Evolutionary conservation across 345 rosid species (phyloP).

Genomic region (Eucalyptus curtisii): DNA sequence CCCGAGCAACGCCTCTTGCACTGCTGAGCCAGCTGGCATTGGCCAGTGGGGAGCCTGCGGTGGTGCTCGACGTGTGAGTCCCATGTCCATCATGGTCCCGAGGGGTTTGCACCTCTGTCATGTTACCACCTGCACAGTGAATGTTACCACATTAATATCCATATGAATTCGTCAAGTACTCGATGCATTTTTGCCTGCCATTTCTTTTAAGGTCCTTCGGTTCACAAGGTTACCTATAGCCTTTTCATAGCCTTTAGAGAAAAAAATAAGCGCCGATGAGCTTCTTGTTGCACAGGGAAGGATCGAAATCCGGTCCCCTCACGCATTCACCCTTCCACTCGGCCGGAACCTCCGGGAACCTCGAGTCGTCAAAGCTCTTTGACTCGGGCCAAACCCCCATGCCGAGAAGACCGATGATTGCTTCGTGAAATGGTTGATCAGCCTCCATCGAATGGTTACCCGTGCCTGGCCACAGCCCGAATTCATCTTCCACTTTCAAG

Average conservation of each 20-base stretch:
- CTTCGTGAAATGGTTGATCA: slow-evolving; percentile 7
- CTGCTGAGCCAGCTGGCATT: slow-evolving; percentile 65
- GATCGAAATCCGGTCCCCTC: slow-evolving; percentile 47
- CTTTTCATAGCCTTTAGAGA: slow-evolving; percentile 50
- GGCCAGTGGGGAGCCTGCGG: slow-evolving; percentile 53
- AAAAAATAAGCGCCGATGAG: slow-evolving; percentile 74
- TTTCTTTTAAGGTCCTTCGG: background rate
- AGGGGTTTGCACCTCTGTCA: slow-evolving; percentile 41
- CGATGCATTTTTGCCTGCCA: background rate
- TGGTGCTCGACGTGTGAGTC: slow-evolving; percentile 67
- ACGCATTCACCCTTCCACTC: slow-evolving; percentile 69
- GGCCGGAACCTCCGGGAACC: slow-evolving; percentile 51
- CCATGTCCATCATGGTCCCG: slow-evolving; percentile 75
- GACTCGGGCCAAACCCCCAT: slow-evolving; percentile 90
- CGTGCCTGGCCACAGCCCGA: slow-evolving; percentile 19
- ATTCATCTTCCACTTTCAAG: slow-evolving; percentile 14
- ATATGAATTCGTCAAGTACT: background rate
- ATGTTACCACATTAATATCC: background rate
- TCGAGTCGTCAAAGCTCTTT: slow-evolving; percentile 42
- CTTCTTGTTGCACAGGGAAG: slow-evolving; percentile 57
- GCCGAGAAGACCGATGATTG: slow-evolving; percentile 66
- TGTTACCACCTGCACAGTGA: slow-evolving; percentile 7
- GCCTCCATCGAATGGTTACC: background rate
- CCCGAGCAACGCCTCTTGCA: slow-evolving; percentile 61
- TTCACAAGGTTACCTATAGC: slow-evolving; percentile 12